Evolutionary conservation across 1,139 yeast genomes (phyloP), one percentile per base, ranked within the genome.

Genomic region (Debaryomyces subglobosus): DNA sequence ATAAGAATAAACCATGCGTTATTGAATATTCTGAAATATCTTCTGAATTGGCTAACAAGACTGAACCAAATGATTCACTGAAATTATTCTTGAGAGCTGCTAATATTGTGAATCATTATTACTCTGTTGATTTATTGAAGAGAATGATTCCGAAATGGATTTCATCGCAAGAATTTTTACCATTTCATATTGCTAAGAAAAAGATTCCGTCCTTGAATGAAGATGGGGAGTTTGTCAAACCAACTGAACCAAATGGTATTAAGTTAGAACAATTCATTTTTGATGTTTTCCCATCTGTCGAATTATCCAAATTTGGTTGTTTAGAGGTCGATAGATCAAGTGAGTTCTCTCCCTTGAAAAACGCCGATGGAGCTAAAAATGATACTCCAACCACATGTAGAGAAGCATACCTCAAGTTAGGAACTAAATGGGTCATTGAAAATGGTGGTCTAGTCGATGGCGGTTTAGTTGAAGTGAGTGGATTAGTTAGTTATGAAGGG

Each of bases 191-290:
- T 63, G 99, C 99, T 27, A 81, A 78, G 65, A 95, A 95, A 79
- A 94, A 92, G 73, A 90, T 95, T 54, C 84, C 91, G 6, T 71
- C 71, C 52, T 77, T 81, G 49, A 81, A 85, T 59, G 67, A 61
- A 9, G 67, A 79, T 1, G 86, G 86, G 32, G 67, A 73, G 47
- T 65, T 71, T 39, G 61, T 73, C 36, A 83, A 81, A 58, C 97
- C 98, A 16, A 61, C 76, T 3, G 79, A 75, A 49, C 89, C 95
- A 46, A 94, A 95, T 64, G 99, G 98, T 42, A 84, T 92, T 62
- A 95, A 95, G 68, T 78, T 95, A 60, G 99, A 95, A 67, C 99
- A 94, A 67, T 95, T 95, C 62, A 96, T 95, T 49, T 95, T 95
- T 72, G 99, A 95, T 65, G 96, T 95, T 37, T 95, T 94, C 72